phyloP scores from a whole-genome alignment of 371 early-diverging fungal species.

The Batkoa obscura region DNA sequence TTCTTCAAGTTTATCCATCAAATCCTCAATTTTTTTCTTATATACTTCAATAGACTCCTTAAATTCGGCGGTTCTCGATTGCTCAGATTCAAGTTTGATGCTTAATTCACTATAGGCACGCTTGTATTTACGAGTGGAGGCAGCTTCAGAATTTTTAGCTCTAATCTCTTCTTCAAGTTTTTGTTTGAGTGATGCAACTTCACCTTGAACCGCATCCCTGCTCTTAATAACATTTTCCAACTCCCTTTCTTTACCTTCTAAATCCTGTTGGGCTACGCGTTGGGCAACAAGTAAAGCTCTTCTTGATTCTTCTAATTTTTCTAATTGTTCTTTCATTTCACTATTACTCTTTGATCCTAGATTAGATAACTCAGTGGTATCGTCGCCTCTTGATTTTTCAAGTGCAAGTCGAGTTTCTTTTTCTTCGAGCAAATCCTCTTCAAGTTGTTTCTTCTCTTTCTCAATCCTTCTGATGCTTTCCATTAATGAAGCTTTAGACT shows the following conservation, averaged over 20 bases:
- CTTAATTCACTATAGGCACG: constrained; percentile 19
- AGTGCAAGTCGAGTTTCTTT: constrained; percentile 27
- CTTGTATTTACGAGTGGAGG: constrained; percentile 11
- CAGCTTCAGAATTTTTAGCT: constrained; percentile 24
- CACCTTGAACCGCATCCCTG: constrained; percentile 30
- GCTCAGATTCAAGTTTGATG: constrained; percentile 17
- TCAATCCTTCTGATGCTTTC: constrained; percentile 38
- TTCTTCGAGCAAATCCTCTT: constrained; percentile 37
- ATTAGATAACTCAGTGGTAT: constrained; percentile 24
- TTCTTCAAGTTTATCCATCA: constrained; percentile 28
- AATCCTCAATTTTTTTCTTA: constrained; percentile 27
- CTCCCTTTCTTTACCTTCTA: constrained; percentile 48
- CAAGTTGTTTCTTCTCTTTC: constrained; percentile 35
- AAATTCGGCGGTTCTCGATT: constrained; percentile 24
- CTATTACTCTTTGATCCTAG: constrained; percentile 26
- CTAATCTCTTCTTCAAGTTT: constrained; percentile 37
- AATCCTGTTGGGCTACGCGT: constrained; percentile 49
- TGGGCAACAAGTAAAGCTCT: constrained; percentile 49
- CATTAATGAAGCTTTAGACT: constrained; percentile 24
- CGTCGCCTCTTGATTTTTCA: constrained; percentile 20
- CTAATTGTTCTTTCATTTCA: constrained; percentile 45
- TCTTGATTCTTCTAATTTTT: constrained; percentile 55
- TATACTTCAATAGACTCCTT: constrained; percentile 29
- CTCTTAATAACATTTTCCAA: constrained; percentile 23
- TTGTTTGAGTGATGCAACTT: constrained; percentile 38